These are phyloP conservation scores for Graphiopsis chlorocephala DNA, from an alignment of 2,329 filamentous ascomycete genomes.

Conservation along the genomic window DNA sequence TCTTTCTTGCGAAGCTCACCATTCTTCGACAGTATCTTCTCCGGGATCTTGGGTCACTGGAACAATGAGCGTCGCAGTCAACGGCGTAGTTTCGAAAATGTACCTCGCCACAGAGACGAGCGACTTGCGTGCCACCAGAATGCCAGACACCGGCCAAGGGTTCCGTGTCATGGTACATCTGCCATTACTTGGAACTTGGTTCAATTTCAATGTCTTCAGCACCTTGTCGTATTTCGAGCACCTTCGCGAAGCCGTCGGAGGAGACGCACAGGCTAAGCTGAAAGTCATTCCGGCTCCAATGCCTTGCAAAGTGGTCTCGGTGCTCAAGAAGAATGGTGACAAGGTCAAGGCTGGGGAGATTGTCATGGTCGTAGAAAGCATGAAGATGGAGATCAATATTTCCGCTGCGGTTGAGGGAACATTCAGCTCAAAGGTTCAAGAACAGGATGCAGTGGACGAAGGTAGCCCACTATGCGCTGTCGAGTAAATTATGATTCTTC, in stretches of 20 bases:
- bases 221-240: neutral
- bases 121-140: constrained; percentile 20
- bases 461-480: neutral
- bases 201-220: neutral
- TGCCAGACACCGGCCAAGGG: constrained; percentile 42
- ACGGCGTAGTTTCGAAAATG: neutral
- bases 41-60: neutral
- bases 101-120: neutral
- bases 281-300: constrained; percentile 62
- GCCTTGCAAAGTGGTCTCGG: constrained; percentile 88
- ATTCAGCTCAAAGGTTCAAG: constrained; percentile 4
- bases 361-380: constrained; percentile 63
- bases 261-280: neutral
- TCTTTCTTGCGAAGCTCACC: neutral
- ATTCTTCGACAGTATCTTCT: neutral
- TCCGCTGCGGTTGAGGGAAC: constrained; percentile 43
- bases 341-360: constrained; percentile 75
- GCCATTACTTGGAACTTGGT: constrained; percentile 43
- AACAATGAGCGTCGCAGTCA: neutral
- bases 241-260: neutral
- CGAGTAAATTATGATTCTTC: too few relatives aligned
- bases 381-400: constrained; percentile 52
- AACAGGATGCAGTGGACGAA: constrained; percentile 4
- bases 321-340: constrained; percentile 77
- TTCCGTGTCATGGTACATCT: constrained; percentile 45